Base-by-base conservation (phyloP, 1,139 yeast species). In the Hemisphaericaspora xylofermentans region DNA sequence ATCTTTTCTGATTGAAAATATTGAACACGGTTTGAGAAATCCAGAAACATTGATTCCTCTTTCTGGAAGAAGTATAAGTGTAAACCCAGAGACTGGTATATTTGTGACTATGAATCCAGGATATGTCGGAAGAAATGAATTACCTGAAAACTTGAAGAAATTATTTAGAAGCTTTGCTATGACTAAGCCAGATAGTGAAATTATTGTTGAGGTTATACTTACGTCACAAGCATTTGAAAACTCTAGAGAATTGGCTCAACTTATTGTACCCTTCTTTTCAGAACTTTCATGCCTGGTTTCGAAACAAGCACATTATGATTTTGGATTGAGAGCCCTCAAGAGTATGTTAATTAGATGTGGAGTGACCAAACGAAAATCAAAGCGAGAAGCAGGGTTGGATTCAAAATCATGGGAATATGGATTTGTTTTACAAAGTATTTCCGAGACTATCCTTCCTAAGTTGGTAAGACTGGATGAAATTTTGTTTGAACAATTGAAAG, bases 41-140 rank as follows among this genome's bases (percentile, higher is more conserved):
- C 35, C 48, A 1, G 51, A 52, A 1, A 26, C 36, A 0, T 43
- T 36, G 6, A 65, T 83, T n/a, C 75, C 74, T 24, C 58, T 88
- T 2, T 63, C 80, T 8, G 82, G 78, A 1, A 71, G 73, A 35
- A 48, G 53, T 3, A 51, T 79, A 2, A 43, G 50, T 0, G 71
- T 88, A 2, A 61, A 77, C 42, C 58, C 64, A 1, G 76, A 75
- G 30, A 74, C 93, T 0, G 96, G 95, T 0, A 67, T 93, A 0
- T 91, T 91, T 57, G 81, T 91, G 2, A 93, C 98, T 0, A 85
- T 89, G 87, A 93, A 93, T 57, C 98, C 97, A 1, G 85, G 79
- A 1, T 93, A 93, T 58, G 82, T 80, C 18, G 98, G 97, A 0
- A 75, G 98, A 60, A 76, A 86, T 13, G 74, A 74, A 25, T 65